Evolutionary conservation across 768 basidiomycete species (phyloP).

Genomic region (Tylopilus balloui): DNA sequence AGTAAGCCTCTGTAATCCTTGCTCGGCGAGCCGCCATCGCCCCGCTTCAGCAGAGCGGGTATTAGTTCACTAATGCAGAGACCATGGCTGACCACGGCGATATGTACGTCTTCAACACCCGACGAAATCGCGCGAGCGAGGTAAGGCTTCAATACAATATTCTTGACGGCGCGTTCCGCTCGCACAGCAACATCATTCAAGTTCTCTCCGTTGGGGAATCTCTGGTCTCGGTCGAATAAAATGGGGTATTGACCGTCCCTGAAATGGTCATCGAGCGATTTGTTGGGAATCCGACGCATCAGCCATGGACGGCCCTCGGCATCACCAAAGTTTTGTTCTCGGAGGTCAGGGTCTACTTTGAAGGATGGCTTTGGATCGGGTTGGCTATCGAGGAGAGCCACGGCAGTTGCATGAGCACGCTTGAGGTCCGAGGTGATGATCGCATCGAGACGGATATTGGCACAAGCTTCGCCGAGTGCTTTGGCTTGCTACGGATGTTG

Average conservation of each 20-base stretch:
- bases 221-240: slow-evolving; percentile 40
- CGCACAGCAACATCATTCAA: slow-evolving; percentile 55
- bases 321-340: slow-evolving; percentile 67
- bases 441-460: slow-evolving; percentile 43
- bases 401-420: slow-evolving; percentile 60
- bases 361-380: slow-evolving; percentile 43
- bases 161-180: slow-evolving; percentile 47
- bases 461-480: slow-evolving; percentile 54
- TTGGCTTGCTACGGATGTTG: slow-evolving; percentile 50
- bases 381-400: slow-evolving; percentile 50
- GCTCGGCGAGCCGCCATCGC: slow-evolving; percentile 28
- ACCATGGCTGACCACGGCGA: slow-evolving; percentile 75
- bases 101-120: slow-evolving; percentile 40
- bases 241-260: slow-evolving; percentile 51
- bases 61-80: slow-evolving; percentile 62
- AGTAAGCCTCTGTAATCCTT: slow-evolving; percentile 45
- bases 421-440: slow-evolving; percentile 66
- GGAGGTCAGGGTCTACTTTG: slow-evolving; percentile 45
- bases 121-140: slow-evolving; percentile 41
- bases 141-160: slow-evolving; percentile 50
- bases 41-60: slow-evolving; percentile 44
- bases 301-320: slow-evolving; percentile 61
- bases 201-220: slow-evolving; percentile 72
- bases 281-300: slow-evolving; percentile 22
- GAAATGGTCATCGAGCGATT: slow-evolving; percentile 44